Base-by-base conservation (phyloP, 2,329 filamentous ascomycete genomes). In the Zymoseptoria tritici region DNA sequence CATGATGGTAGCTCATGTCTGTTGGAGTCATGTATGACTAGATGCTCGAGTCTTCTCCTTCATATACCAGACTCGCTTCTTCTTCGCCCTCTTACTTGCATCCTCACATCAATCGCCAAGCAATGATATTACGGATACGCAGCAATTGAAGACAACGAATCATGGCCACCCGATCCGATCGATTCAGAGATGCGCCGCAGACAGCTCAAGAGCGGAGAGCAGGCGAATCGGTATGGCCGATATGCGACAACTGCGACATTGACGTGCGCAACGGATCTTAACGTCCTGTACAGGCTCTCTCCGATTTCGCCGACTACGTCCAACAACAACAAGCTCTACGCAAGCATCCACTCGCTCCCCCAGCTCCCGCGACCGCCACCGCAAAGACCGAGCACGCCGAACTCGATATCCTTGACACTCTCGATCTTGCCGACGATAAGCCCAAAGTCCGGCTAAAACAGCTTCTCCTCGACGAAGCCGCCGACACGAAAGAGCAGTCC, bases 281-380 rank as follows among this genome's bases (percentile, higher is more conserved):
- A 60, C 26, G 19, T 24, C 19, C 26, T 11, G 21, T 22, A 9
- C 62, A 86, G 84, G 92, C 93, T 11, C 82, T 99, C 58, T 94
- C 89, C 78, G 94, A 97, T 69, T 99, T 99, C 73, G 91, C 92
- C 74, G 94, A 99, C 71, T 97, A 97, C 71, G 94, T 97, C 66
- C 91, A 97, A 75, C 89, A 91, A 73, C 92, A 97, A 74, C 94
- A 97, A 75, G 86, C 86, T 13, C 76, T 87, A 55, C 86, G 89
- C 53, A 76, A 75, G 50, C 73, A 74, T 49, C 73, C 77, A 16
- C 57, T 63, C 50, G 70, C 64, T 9, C 57, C 73, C 58, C 65
- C 73, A 29, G 54, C 70, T 65, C 54, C 21, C 56, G 66, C 56
- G 42, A 64, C 72, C 49, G 71, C 68, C 31, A 69, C 71, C 57